A percentile compares a stretch with the other conserved stretches of the same genome.
Evolutionary conservation across 331 rosid genomes (phyloP).

Genomic region (Cydonia oblonga): DNA sequence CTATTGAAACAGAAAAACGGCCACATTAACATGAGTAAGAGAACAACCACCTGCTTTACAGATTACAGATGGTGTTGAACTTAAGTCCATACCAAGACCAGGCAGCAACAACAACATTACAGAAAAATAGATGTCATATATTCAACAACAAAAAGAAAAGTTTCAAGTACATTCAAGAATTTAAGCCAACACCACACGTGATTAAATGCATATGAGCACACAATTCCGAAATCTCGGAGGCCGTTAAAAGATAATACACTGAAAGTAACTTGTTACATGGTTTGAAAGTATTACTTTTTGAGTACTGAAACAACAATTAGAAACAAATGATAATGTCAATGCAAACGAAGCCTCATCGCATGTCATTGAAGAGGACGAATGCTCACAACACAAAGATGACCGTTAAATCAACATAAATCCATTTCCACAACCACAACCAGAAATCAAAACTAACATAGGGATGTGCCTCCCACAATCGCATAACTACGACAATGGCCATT

Average conservation of each 20-base stretch:
- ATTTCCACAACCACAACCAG: not conserved
- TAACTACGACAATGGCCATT: not conserved
- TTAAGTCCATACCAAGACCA: not conserved
- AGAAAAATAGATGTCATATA: not conserved
- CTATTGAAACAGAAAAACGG: slow-evolving; percentile 8
- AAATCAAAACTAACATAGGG: not conserved
- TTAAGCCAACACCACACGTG: not conserved
- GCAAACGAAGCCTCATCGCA: not conserved
- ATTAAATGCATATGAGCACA: not conserved
- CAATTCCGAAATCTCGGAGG: too few species aligned
- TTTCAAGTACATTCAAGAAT: not conserved
- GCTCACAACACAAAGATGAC: not conserved
- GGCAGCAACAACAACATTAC: not conserved
- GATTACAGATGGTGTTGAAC: not conserved
- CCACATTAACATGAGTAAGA: slow-evolving; percentile 6
- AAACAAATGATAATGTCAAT: not conserved
- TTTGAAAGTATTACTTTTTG: not conserved
- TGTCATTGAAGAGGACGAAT: not conserved
- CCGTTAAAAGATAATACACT: not conserved
- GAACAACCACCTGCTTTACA: not conserved
- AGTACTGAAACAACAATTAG: not conserved
- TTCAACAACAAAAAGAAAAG: not conserved
- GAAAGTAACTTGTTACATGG: not conserved
- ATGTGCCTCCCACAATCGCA: not conserved
- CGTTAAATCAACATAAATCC: not conserved